Conservation (phyloP, 345 rosid genomes). For the Cochlearia excelsa region DNA sequence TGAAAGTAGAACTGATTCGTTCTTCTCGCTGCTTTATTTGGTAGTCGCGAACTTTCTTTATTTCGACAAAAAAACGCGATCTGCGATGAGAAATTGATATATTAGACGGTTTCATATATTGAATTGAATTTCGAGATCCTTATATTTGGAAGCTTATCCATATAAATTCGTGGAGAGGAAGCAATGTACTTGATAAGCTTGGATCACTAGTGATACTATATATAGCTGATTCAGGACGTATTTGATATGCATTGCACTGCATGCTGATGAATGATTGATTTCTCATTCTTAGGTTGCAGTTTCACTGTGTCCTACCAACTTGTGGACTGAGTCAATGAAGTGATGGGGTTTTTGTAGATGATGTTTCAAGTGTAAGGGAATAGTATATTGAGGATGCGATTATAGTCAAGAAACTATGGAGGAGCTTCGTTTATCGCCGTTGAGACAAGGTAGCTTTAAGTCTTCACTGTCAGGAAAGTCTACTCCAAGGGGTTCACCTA, state of each 20-base stretch:
- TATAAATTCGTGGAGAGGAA: too few species aligned
- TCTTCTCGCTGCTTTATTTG: background rate
- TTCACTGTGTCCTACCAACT: slow-evolving; percentile 12
- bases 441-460: slow-evolving; percentile 60
- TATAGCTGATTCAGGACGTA: background rate
- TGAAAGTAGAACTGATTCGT: slow-evolving; percentile 1
- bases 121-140: too few species aligned
- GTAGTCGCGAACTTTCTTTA: background rate
- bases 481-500: slow-evolving; percentile 71
- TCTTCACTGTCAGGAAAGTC: slow-evolving; percentile 69
- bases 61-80: too few species aligned
- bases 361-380: background rate
- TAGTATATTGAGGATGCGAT: slow-evolving; percentile 23
- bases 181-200: background rate
- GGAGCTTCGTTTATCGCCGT: slow-evolving; percentile 52
- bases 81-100: too few species aligned
- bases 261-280: slow-evolving; percentile 23
- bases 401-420: slow-evolving; percentile 48
- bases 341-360: slow-evolving; percentile 2
- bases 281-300: slow-evolving; percentile 7
- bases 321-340: background rate
- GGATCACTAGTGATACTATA: slow-evolving; percentile 1
- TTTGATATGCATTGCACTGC: slow-evolving; percentile 1
- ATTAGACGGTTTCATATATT: too few species aligned
- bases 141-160: too few species aligned